Percentiles rank a stretch among this genome's conserved stretches.
Evolutionary conservation across 306 rosid species (phyloP).

Genomic region (Urtica urens): DNA sequence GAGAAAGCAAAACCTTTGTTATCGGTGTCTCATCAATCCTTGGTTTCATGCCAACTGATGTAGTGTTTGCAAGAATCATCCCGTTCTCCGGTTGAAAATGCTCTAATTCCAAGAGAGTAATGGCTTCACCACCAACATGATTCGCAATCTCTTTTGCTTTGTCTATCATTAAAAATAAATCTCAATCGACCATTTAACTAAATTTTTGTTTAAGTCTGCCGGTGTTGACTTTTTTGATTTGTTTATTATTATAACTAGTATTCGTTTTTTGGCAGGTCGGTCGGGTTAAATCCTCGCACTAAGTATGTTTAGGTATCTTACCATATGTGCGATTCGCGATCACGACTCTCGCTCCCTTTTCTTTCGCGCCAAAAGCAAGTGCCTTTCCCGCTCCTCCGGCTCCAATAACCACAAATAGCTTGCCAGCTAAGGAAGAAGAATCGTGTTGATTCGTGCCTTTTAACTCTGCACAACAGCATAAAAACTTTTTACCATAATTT

Average conservation of each 20-base stretch:
- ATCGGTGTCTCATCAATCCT: slow-evolving; percentile 29
- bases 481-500: not conserved
- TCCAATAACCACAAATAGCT: slow-evolving; percentile 53
- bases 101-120: slow-evolving; percentile 32
- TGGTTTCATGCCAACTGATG: slow-evolving; percentile 57
- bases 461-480: slow-evolving; percentile 21
- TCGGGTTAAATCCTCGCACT: too few relatives aligned
- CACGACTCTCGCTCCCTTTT: slow-evolving; percentile 64
- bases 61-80: slow-evolving; percentile 51
- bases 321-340: slow-evolving; percentile 54
- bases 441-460: slow-evolving; percentile 11
- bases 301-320: too few relatives aligned
- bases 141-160: slow-evolving; percentile 42
- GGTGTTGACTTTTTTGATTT: too few relatives aligned
- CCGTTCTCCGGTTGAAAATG: slow-evolving; percentile 45
- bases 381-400: slow-evolving; percentile 78
- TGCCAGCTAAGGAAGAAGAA: slow-evolving; percentile 46
- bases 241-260: too few relatives aligned
- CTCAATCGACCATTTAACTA: too few relatives aligned
- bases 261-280: too few relatives aligned
- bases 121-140: slow-evolving; percentile 49
- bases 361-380: slow-evolving; percentile 64
- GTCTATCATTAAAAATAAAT: slow-evolving; percentile 42
- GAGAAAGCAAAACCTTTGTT: slow-evolving; percentile 27
- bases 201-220: too few relatives aligned